A percentile compares a stretch with the other conserved stretches of the same genome.
These are phyloP conservation scores for Fusarium fracticaudum DNA, from an alignment of 2,329 filamentous ascomycete species.

Conservation along the genomic window DNA sequence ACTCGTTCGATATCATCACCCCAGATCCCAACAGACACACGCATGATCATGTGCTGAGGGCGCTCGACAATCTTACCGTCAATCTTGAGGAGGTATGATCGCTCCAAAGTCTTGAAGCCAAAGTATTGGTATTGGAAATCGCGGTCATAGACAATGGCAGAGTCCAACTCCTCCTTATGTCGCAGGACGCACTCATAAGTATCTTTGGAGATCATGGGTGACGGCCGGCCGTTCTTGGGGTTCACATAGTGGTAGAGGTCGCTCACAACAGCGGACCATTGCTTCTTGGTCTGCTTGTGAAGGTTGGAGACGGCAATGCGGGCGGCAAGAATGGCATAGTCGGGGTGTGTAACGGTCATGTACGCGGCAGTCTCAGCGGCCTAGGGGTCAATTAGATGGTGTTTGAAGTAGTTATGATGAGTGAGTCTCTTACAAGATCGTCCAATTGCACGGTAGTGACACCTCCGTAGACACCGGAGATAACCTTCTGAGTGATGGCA, in stretches of 20 bases:
- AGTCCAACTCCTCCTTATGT: constrained; percentile 97
- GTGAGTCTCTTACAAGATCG: constrained; percentile 79
- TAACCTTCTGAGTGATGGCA: constrained; percentile 98
- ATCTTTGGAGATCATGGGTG: constrained; percentile 93
- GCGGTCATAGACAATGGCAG: constrained; percentile 97
- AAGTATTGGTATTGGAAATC: constrained; percentile 99
- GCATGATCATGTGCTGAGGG: constrained; percentile 99
- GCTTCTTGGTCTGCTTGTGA: constrained; percentile 99
- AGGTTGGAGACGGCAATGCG: constrained; percentile 99
- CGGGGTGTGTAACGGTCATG: constrained; percentile 99
- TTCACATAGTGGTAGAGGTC: constrained; percentile 97
- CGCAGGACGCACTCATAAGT: constrained; percentile 95
- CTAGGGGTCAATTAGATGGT: constrained; percentile 57
- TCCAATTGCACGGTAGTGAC: constrained; percentile 97
- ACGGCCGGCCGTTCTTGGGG: constrained; percentile 83
- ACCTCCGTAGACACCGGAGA: constrained; percentile 98
- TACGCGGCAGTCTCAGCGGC: constrained; percentile 98
- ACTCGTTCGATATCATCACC: constrained; percentile 94
- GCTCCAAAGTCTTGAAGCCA: constrained; percentile 98
- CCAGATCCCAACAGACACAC: constrained; percentile 96
- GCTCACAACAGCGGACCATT: constrained; percentile 94
- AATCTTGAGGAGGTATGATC: constrained; percentile 95
- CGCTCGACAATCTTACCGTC: constrained; percentile 96
- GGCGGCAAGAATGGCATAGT: constrained; percentile 97
- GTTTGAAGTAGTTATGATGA: background rate